These are phyloP conservation scores for Dictyostelium brefeldianum DNA, from an alignment of 78 protist genomes.

Conservation along the genomic window DNA sequence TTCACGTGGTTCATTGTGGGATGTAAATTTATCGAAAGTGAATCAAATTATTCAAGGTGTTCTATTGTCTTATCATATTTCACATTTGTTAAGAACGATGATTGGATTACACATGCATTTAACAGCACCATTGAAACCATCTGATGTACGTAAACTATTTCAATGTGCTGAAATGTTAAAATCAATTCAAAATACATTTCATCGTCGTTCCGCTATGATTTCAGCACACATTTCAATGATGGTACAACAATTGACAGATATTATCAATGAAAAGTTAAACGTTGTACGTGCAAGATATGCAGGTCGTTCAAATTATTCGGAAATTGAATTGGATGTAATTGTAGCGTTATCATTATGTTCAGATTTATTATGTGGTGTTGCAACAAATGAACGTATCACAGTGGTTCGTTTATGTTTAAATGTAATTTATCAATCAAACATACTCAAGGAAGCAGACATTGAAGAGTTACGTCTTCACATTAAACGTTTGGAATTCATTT, in stretches of 20 bases:
- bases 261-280: constrained; percentile 59
- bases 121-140: constrained; percentile 44
- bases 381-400: constrained; percentile 35
- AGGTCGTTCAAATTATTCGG: constrained; percentile 36
- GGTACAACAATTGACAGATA: constrained; percentile 22
- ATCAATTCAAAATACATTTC: constrained; percentile 77
- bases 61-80: constrained; percentile 53
- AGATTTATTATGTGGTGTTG: constrained; percentile 51
- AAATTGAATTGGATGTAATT: constrained; percentile 51
- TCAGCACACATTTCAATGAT: constrained; percentile 77
- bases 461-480: constrained; percentile 44
- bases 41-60: constrained; percentile 79
- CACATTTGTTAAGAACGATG: constrained; percentile 65
- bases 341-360: constrained; percentile 32
- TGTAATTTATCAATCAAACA: constrained; percentile 27
- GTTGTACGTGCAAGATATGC: constrained; percentile 13
- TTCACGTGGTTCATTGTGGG: constrained; percentile 10
- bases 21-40: constrained; percentile 24
- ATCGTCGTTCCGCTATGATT: constrained; percentile 63
- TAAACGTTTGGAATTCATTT: constrained; percentile 67
- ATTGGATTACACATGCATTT: constrained; percentile 71
- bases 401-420: constrained; percentile 48
- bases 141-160: constrained; percentile 64
- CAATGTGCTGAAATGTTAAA: constrained; percentile 84
- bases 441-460: constrained; percentile 46